These are phyloP conservation scores for Macrophomina tecta DNA, from an alignment of 2,329 filamentous ascomycete species.

Conservation along the genomic window DNA sequence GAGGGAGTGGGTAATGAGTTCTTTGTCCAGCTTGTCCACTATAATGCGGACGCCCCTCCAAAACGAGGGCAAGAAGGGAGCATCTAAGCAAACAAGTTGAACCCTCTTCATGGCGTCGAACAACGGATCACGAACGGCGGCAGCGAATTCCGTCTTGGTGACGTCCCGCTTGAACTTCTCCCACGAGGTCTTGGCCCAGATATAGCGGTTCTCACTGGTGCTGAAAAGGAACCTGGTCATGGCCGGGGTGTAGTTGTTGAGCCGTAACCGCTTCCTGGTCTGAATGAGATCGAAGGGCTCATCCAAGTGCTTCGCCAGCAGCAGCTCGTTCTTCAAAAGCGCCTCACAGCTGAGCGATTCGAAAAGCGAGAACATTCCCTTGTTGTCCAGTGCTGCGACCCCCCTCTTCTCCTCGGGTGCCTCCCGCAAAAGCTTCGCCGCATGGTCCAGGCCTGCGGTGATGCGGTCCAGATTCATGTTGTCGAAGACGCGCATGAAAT, in stretches of 20 bases:
- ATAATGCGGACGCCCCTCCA: constrained; percentile 81
- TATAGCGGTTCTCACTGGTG: constrained; percentile 64
- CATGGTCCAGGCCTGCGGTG: constrained; percentile 48
- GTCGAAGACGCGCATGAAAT: constrained; percentile 54
- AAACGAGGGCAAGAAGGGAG: constrained; percentile 69
- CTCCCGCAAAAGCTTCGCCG: constrained; percentile 47
- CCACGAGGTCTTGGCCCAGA: constrained; percentile 75
- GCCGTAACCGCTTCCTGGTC: constrained; percentile 76
- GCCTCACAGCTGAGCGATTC: constrained; percentile 85
- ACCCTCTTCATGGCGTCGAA: constrained; percentile 69
- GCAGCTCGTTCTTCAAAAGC: constrained; percentile 67
- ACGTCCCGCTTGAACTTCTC: constrained; percentile 68
- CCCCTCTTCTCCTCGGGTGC: constrained; percentile 58
- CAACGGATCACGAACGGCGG: constrained; percentile 79
- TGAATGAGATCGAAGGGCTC: constrained; percentile 82
- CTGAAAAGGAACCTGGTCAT: constrained; percentile 87
- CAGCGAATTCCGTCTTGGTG: constrained; percentile 79
- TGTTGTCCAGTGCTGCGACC: constrained; percentile 58
- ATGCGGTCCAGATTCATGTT: constrained; percentile 54
- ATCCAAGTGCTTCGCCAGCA: constrained; percentile 71
- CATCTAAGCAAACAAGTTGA: constrained; percentile 59
- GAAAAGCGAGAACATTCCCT: constrained; percentile 80
- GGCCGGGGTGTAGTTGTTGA: constrained; percentile 77
- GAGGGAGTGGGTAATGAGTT: constrained; percentile 78
- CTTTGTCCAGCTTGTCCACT: constrained; percentile 72